Conservation (phyloP, 768 basidiomycete species). For the Termitomyces bulborhizus region DNA sequence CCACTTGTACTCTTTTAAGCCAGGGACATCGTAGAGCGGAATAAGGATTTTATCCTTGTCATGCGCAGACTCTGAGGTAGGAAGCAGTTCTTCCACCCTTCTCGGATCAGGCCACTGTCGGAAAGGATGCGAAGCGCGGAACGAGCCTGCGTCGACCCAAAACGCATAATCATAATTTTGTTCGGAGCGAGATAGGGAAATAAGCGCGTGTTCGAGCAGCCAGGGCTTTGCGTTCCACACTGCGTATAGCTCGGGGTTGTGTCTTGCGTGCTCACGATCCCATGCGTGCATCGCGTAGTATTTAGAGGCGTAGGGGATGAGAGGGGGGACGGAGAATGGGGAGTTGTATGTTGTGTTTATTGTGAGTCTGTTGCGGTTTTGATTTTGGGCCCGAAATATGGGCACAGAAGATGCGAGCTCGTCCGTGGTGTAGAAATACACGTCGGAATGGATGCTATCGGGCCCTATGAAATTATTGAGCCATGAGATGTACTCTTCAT, state of each 20-base stretch:
- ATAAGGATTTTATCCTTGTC: conserved; percentile 44
- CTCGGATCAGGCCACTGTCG: conserved; percentile 39
- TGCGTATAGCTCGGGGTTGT: conserved; percentile 40
- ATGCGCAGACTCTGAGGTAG: neutral
- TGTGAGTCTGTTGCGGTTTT: neutral
- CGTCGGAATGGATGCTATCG: conserved; percentile 31
- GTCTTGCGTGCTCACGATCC: conserved; percentile 33
- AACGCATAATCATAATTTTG: conserved; percentile 46
- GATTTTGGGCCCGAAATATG: too few relatives aligned
- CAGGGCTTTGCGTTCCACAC: conserved; percentile 53
- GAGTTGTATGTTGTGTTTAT: conserved; percentile 24
- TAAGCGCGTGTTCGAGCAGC: conserved; percentile 34
- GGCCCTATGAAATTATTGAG: conserved; percentile 34
- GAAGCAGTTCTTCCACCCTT: conserved; percentile 33
- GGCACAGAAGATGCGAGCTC: conserved; percentile 21
- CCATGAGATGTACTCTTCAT: conserved; percentile 38
- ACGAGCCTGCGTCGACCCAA: conserved; percentile 54
- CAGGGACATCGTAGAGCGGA: conserved; percentile 34
- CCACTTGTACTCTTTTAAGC: conserved; percentile 27
- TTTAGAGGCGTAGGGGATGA: conserved; percentile 21
- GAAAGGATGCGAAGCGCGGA: conserved; percentile 38
- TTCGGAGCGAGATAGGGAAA: conserved; percentile 18
- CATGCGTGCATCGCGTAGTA: conserved; percentile 37
- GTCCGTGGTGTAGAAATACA: conserved; percentile 50
- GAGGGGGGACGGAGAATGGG: conserved; percentile 43